A percentile compares a stretch with the other conserved stretches of the same genome.
Conservation (phyloP, 2,329 filamentous ascomycete species). For the Colletotrichum sp. region DNA sequence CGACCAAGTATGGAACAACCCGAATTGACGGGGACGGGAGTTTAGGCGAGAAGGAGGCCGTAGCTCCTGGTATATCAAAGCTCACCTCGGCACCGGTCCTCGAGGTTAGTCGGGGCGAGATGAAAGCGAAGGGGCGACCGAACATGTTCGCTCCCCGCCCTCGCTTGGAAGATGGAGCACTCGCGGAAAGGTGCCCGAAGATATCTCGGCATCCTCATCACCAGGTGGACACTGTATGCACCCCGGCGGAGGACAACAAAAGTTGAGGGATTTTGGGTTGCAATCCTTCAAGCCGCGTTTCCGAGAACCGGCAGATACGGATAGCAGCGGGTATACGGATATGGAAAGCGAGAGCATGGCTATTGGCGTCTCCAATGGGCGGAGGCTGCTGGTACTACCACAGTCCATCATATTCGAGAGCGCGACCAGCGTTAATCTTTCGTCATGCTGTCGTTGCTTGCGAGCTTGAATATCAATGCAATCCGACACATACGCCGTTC, state of each 20-base stretch:
- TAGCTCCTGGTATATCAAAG: accelerated
- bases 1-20: background rate
- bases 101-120: background rate
- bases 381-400: background rate
- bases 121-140: background rate
- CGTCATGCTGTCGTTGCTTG: background rate
- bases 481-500: background rate
- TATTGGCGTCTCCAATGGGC: background rate
- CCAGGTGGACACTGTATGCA: background rate
- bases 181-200: background rate
- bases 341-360: background rate
- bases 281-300: background rate
- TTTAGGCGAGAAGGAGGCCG: background rate
- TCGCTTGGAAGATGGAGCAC: background rate
- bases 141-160: background rate
- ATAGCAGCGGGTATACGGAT: too few relatives aligned
- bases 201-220: background rate
- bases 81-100: background rate
- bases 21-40: background rate
- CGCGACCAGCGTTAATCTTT: background rate
- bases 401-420: background rate
- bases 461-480: background rate
- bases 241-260: background rate
- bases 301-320: background rate
- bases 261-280: background rate